Conservation (phyloP, 805 yeast genomes). For the Diddensiella transvaalensis region DNA sequence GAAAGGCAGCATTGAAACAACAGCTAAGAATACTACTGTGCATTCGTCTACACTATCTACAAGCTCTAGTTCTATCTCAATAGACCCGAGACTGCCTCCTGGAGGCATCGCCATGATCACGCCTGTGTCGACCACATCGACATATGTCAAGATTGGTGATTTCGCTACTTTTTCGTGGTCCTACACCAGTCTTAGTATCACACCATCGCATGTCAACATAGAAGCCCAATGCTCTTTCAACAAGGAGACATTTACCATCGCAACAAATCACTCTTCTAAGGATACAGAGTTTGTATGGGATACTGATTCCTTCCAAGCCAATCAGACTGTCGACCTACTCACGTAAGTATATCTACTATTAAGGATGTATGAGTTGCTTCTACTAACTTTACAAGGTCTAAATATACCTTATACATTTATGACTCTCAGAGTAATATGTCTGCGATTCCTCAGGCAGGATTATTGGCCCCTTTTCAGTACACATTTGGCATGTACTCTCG, state of each 20-base stretch:
- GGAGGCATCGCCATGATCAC: slow-evolving; percentile 35
- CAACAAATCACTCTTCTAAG: slow-evolving; percentile 31
- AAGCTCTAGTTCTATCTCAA: slow-evolving; percentile 26
- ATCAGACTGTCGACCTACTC: slow-evolving; percentile 26
- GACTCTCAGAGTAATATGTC: slow-evolving; percentile 31
- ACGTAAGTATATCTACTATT: slow-evolving; percentile 16
- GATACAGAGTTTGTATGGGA: slow-evolving; percentile 36
- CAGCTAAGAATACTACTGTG: neutral
- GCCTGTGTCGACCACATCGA: slow-evolving; percentile 34
- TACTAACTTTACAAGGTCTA: slow-evolving; percentile 20
- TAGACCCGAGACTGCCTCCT: slow-evolving; percentile 35
- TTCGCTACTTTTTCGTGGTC: slow-evolving; percentile 40
- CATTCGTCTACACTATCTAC: slow-evolving; percentile 16
- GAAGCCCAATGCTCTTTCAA: slow-evolving; percentile 38
- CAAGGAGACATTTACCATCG: slow-evolving; percentile 36
- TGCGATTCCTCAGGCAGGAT: slow-evolving; percentile 35
- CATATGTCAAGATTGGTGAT: slow-evolving; percentile 38
- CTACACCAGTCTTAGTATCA: slow-evolving; percentile 34
- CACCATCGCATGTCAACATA: slow-evolving; percentile 37
- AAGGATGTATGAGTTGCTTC: neutral
- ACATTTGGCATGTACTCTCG: slow-evolving; percentile 38
- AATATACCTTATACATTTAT: slow-evolving; percentile 37
- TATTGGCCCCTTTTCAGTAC: slow-evolving; percentile 30
- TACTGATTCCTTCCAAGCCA: slow-evolving; percentile 31
- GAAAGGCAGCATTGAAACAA: neutral